Evolutionary conservation across 2,329 filamentous ascomycete genomes (phyloP).

Genomic region (Diaporthe aspalathi): DNA sequence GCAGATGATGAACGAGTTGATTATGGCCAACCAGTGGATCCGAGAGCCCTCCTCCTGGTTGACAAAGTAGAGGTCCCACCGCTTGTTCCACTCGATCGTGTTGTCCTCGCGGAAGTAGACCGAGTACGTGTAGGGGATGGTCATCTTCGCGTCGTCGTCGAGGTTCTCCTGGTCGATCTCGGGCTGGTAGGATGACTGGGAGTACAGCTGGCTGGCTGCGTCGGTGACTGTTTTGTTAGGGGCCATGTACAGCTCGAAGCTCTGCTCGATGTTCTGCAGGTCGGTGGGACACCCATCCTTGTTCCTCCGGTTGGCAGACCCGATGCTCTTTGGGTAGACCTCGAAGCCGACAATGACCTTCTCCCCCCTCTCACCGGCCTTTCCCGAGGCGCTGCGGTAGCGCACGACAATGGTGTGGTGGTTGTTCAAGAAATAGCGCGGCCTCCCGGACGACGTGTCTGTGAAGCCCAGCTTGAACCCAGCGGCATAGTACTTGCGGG

Average conservation of each 20-base stretch:
- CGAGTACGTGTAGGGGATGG: slow-evolving; percentile 87
- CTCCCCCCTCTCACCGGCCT: slow-evolving; percentile 74
- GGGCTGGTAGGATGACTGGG: slow-evolving; percentile 69
- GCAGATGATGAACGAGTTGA: slow-evolving; percentile 88
- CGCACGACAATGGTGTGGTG: slow-evolving; percentile 88
- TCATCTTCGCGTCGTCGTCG: slow-evolving; percentile 74
- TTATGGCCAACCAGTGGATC: slow-evolving; percentile 88
- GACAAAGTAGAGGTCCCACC: slow-evolving; percentile 92
- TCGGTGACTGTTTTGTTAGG: slow-evolving; percentile 69
- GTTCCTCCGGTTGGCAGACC: slow-evolving; percentile 67
- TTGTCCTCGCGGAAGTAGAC: slow-evolving; percentile 90
- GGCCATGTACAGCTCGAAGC: slow-evolving; percentile 76
- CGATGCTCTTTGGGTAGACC: slow-evolving; percentile 88
- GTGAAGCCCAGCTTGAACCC: slow-evolving; percentile 90
- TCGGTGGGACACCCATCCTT: slow-evolving; percentile 75
- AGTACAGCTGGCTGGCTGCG: slow-evolving; percentile 53
- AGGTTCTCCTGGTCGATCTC: slow-evolving; percentile 64
- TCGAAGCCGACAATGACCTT: slow-evolving; percentile 91
- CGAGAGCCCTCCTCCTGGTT: slow-evolving; percentile 85
- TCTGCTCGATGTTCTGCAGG: slow-evolving; percentile 70
- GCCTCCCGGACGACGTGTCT: slow-evolving; percentile 70
- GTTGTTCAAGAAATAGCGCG: slow-evolving; percentile 83
- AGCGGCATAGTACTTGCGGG: slow-evolving; percentile 86
- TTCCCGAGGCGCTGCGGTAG: slow-evolving; percentile 77
- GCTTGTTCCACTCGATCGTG: slow-evolving; percentile 81